These are phyloP conservation scores for Aureobasidium namibiae DNA, from an alignment of 2,329 filamentous ascomycete species.

Conservation along the genomic window DNA sequence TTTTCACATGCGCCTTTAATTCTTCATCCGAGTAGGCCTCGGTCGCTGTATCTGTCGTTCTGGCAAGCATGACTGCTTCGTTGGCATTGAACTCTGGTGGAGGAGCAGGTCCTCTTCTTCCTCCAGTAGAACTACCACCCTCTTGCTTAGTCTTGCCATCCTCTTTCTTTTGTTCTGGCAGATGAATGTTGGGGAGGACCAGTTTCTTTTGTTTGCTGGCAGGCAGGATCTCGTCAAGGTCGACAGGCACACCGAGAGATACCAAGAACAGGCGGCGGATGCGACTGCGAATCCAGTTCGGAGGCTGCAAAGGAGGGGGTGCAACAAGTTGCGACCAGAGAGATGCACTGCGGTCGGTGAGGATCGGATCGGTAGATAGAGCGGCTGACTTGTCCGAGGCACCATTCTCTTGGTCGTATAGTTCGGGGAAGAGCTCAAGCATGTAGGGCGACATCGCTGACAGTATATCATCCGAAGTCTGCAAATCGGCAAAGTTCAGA, in stretches of 20 bases:
- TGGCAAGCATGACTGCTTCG: slow-evolving; percentile 67
- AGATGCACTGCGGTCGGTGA: slow-evolving; percentile 78
- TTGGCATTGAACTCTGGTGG: slow-evolving; percentile 72
- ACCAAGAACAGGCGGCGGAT: slow-evolving; percentile 93
- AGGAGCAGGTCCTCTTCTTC: slow-evolving; percentile 49
- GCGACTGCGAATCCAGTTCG: slow-evolving; percentile 94
- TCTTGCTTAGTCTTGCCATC: slow-evolving; percentile 12
- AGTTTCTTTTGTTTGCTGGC: slow-evolving; percentile 98
- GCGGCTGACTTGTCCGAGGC: slow-evolving; percentile 21
- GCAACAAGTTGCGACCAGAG: slow-evolving; percentile 95
- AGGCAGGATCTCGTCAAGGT: slow-evolving; percentile 93
- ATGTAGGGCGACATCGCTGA: slow-evolving; percentile 58
- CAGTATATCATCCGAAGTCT: slow-evolving; percentile 48
- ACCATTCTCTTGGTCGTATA: slow-evolving; percentile 27
- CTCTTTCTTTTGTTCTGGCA: slow-evolving; percentile 23
- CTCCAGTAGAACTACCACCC: slow-evolving; percentile 19
- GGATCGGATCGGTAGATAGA: slow-evolving; percentile 45
- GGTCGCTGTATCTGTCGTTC: slow-evolving; percentile 76
- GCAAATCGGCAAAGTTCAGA: slow-evolving; percentile 10
- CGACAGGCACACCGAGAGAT: slow-evolving; percentile 88
- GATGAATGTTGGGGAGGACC: slow-evolving; percentile 69
- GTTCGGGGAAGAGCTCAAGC: slow-evolving; percentile 55
- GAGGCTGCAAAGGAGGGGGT: slow-evolving; percentile 86
- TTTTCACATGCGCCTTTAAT: slow-evolving; percentile 61
- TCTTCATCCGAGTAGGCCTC: slow-evolving; percentile 71